Percentiles rank a stretch among this genome's conserved stretches.
These are phyloP conservation scores for Scheffersomyces parashehatae DNA, from an alignment of 1,139 yeast species.

Conservation along the genomic window DNA sequence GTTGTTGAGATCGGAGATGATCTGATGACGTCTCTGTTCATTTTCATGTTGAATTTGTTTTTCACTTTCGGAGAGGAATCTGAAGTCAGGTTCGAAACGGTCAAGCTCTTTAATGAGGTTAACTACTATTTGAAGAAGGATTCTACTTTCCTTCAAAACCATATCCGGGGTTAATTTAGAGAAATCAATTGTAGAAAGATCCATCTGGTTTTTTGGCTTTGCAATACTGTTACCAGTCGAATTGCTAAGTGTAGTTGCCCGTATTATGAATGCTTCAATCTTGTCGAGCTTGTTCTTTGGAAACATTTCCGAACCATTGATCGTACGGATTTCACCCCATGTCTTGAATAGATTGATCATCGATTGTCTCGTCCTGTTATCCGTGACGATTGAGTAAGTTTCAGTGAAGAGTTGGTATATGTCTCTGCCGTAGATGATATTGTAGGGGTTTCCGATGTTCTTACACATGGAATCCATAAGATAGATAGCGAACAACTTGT, in stretches of 20 bases:
- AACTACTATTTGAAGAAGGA: conserved; percentile 20
- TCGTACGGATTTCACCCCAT: conserved; percentile 37
- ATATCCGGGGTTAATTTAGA: conserved; percentile 17
- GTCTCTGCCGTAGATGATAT: conserved; percentile 35
- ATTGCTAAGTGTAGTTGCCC: conserved; percentile 31
- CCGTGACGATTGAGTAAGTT: conserved; percentile 41
- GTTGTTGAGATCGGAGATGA: conserved; percentile 33
- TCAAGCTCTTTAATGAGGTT: conserved; percentile 10
- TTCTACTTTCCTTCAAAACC: conserved; percentile 22
- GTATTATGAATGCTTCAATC: conserved; percentile 42
- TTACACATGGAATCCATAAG: conserved; percentile 45
- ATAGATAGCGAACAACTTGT: conserved; percentile 40
- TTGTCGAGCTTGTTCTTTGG: conserved; percentile 28
- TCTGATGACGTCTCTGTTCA: conserved; percentile 26
- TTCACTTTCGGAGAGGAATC: conserved; percentile 6
- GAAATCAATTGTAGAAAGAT: background rate
- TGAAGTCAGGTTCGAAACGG: conserved; percentile 1
- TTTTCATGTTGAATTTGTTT: conserved; percentile 13
- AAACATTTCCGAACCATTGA: conserved; percentile 38
- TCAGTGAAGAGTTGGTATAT: conserved; percentile 39
- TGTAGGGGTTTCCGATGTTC: conserved; percentile 47
- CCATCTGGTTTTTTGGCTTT: background rate
- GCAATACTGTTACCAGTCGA: conserved; percentile 2
- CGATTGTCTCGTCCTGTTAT: conserved; percentile 37
- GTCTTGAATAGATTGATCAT: conserved; percentile 43